phyloP scores from a whole-genome alignment of 176 grass and related monocot species.

The Oryza glumipatula region DNA sequence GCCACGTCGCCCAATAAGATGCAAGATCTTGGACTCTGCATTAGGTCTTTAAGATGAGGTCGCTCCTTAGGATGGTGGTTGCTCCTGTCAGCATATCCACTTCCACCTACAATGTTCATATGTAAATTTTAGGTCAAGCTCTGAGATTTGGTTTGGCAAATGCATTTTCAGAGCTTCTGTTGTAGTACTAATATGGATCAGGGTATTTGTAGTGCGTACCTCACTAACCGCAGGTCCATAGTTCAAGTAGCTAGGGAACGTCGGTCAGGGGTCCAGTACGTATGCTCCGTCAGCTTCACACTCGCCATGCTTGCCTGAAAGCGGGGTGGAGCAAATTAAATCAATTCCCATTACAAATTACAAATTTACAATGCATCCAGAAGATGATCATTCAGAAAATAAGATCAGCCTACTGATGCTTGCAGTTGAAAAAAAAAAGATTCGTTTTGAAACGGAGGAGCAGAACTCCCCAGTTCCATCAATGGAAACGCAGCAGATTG shows the following conservation, averaged over 20 bases:
- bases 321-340: neutral
- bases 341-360: neutral
- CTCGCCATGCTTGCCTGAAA: slow-evolving; percentile 56
- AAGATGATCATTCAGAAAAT: neutral
- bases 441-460: no score
- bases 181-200: neutral
- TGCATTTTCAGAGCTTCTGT: neutral
- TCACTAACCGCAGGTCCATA: slow-evolving; percentile 81
- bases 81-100: slow-evolving; percentile 73
- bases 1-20: no score
- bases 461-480: no score
- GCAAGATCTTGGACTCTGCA: no score
- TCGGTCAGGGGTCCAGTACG: slow-evolving; percentile 60
- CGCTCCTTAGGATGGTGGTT: slow-evolving; percentile 72
- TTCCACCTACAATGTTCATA: slow-evolving; percentile 58
- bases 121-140: slow-evolving; percentile 2
- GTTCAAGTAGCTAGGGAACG: slow-evolving; percentile 58
- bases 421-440: neutral
- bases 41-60: neutral
- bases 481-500: no score
- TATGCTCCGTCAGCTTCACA: slow-evolving; percentile 65
- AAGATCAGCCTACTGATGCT: neutral
- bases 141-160: neutral
- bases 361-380: neutral
- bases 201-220: slow-evolving; percentile 35